A percentile compares a stretch with the other conserved stretches of the same genome.
phyloP scores from a whole-genome alignment of 2,329 filamentous ascomycete genomes.

The Alternaria consortialis region DNA sequence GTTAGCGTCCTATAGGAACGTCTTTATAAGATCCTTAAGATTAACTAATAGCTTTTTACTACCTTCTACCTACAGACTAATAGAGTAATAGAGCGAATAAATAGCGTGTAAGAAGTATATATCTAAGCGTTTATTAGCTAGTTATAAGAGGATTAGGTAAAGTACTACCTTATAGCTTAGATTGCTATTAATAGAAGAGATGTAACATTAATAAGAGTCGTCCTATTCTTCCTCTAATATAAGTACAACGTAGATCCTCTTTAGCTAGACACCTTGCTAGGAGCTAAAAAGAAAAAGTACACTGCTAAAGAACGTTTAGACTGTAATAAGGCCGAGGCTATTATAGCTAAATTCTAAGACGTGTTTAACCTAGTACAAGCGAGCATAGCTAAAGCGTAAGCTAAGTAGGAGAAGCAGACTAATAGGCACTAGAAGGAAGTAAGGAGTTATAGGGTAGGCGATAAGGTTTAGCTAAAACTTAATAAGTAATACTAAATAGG shows the following conservation, averaged over 20 bases:
- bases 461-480: not conserved
- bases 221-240: not conserved
- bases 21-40: not conserved
- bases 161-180: not conserved
- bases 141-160: not conserved
- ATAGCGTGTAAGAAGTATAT: not conserved
- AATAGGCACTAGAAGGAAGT: not conserved
- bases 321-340: not conserved
- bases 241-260: not conserved
- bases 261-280: not conserved
- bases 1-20: not conserved
- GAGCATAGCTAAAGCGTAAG: not conserved
- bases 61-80: slow-evolving; percentile 9
- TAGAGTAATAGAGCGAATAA: not conserved
- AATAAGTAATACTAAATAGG: not conserved
- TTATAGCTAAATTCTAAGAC: not conserved
- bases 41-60: not conserved
- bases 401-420: not conserved
- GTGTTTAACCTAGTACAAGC: not conserved
- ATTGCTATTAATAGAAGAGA: not conserved
- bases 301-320: not conserved
- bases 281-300: not conserved
- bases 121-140: not conserved
- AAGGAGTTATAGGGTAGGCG: not conserved
- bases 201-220: not conserved